phyloP scores from a whole-genome alignment of 2,329 filamentous ascomycete species.

The Orbilia oligospora region DNA sequence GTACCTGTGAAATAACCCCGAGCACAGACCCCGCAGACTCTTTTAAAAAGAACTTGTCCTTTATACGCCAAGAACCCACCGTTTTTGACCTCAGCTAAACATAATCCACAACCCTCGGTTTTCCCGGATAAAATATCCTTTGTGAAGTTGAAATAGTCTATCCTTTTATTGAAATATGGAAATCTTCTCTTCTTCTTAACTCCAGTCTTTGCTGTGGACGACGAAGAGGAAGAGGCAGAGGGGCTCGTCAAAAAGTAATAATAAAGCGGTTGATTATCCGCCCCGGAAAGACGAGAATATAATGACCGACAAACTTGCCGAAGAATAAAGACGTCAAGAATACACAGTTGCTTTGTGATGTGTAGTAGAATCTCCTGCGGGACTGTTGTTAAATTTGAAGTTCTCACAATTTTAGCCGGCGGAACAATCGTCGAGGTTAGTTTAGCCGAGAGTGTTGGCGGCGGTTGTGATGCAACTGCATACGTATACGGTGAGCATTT shows the following conservation, averaged over 20 bases:
- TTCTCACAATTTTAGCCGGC: too few relatives aligned
- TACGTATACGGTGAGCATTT: not conserved
- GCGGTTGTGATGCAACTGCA: not conserved
- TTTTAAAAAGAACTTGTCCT: constrained; percentile 42
- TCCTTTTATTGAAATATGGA: constrained; percentile 15
- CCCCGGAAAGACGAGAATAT: constrained; percentile 3
- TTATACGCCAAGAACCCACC: constrained; percentile 7
- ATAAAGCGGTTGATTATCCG: constrained; percentile 24
- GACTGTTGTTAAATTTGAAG: constrained; percentile 8
- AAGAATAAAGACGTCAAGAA: constrained; percentile 40
- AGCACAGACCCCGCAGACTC: constrained; percentile 28
- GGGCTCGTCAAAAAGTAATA: constrained; percentile 41
- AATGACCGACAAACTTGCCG: constrained; percentile 35
- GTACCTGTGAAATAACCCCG: constrained; percentile 42
- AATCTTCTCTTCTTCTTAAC: not conserved
- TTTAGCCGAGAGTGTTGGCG: too few relatives aligned
- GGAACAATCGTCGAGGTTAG: too few relatives aligned
- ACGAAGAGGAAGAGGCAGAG: not conserved
- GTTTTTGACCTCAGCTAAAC: constrained; percentile 23
- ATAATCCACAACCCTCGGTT: constrained; percentile 33
- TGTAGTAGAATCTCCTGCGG: constrained; percentile 49
- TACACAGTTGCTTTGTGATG: constrained; percentile 34
- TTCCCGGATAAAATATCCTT: constrained; percentile 28
- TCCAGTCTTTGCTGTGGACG: not conserved
- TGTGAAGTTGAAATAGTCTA: constrained; percentile 15